Evolutionary conservation across 495 filamentous ascomycete genomes (phyloP).

Genomic region (Penicillium angulare): DNA sequence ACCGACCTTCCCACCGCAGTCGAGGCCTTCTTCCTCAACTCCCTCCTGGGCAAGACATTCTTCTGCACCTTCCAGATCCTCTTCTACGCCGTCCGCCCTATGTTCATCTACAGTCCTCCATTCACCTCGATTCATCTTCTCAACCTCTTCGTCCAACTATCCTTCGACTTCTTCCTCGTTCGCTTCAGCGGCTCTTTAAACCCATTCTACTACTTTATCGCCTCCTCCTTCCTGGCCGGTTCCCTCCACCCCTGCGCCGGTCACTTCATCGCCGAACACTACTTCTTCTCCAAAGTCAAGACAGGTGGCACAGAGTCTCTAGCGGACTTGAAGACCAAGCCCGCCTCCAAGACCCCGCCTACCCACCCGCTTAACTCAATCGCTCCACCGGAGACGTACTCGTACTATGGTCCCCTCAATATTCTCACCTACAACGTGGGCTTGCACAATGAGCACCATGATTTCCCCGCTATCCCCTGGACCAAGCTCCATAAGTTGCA

Average conservation of each 20-base stretch:
- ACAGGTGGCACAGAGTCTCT: conserved; percentile 57
- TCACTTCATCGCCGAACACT: conserved; percentile 99
- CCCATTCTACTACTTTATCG: conserved; percentile 72
- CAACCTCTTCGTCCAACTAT: conserved; percentile 73
- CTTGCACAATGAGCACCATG: conserved; percentile 97
- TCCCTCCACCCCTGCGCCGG: conserved; percentile 92
- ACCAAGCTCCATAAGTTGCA: conserved; percentile 73
- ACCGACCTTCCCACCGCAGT: conserved; percentile 91
- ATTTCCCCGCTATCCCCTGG: conserved; percentile 97
- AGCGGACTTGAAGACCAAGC: conserved; percentile 29
- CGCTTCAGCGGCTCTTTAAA: conserved; percentile 50
- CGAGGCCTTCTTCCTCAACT: conserved; percentile 92
- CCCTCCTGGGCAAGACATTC: conserved; percentile 96
- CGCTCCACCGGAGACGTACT: conserved; percentile 89
- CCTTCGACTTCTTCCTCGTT: conserved; percentile 73
- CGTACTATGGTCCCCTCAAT: conserved; percentile 94
- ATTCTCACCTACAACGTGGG: conserved; percentile 95
- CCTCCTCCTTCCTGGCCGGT: conserved; percentile 90
- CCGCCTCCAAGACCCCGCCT: conserved; percentile 18
- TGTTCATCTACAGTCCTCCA: conserved; percentile 87
- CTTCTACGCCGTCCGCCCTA: conserved; percentile 98
- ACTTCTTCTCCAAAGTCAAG: conserved; percentile 79
- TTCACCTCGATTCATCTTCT: conserved; percentile 81
- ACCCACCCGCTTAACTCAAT: conserved; percentile 45
- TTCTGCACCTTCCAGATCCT: conserved; percentile 99